Conservation (phyloP, 2,329 filamentous ascomycete genomes). For the Hypoxylon sp. region DNA sequence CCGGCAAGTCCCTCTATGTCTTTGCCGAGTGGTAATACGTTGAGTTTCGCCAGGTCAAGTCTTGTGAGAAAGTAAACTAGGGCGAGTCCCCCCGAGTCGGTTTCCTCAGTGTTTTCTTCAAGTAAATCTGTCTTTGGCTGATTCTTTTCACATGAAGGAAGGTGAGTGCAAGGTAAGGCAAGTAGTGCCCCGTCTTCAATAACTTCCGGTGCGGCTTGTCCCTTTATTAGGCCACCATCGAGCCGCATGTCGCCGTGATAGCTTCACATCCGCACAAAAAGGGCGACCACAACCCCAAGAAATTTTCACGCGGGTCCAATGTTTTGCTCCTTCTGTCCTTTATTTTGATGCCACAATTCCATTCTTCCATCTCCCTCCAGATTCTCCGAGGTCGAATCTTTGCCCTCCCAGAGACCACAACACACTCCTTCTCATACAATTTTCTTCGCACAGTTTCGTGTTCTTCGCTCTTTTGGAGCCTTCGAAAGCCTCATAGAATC, state of each 20-base stretch:
- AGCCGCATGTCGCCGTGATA: constrained; percentile 5
- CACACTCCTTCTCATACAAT: background rate
- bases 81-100: background rate
- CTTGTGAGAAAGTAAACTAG: constrained; percentile 16
- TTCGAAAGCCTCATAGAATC: background rate
- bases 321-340: constrained; percentile 2
- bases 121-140: background rate
- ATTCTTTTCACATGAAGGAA: no score
- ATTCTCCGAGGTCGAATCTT: background rate
- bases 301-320: background rate
- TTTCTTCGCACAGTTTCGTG: background rate
- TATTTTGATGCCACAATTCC: background rate
- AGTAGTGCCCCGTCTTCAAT: background rate
- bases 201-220: background rate
- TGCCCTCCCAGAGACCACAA: background rate
- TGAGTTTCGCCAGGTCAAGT: background rate
- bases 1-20: background rate
- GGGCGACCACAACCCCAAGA: background rate
- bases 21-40: background rate
- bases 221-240: no score
- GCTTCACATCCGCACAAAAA: constrained; percentile 16
- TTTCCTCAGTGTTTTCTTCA: background rate
- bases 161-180: background rate
- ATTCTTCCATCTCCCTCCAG: constrained; percentile 10
- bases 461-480: background rate